Evolutionary conservation across 805 yeast species (phyloP).

Genomic region (Metschnikowia arizonensis): DNA sequence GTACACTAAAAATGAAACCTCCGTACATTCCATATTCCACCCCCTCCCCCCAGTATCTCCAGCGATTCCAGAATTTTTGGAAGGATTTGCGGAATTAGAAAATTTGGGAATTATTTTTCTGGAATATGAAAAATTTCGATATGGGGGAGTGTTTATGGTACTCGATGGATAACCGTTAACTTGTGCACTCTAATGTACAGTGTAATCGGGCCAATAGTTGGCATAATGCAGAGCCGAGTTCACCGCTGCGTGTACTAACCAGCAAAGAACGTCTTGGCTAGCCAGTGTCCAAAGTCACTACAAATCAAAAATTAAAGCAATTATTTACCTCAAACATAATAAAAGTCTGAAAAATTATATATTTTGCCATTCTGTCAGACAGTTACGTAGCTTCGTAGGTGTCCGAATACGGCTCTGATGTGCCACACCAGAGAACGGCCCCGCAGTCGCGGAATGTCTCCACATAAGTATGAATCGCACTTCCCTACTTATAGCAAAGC

Average conservation of each 20-base stretch:
- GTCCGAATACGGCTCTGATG: not conserved
- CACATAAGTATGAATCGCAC: not conserved
- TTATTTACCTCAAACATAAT: not conserved
- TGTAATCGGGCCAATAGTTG: constrained; percentile 3
- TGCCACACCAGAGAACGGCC: constrained; percentile 4
- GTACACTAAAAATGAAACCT: not conserved
- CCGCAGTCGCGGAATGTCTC: constrained; percentile 1
- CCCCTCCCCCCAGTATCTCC: too few species aligned
- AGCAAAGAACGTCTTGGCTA: not conserved
- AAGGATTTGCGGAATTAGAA: too few species aligned
- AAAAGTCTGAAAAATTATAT: not conserved
- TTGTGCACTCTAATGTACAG: not conserved
- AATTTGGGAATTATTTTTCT: too few species aligned
- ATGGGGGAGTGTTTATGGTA: not conserved
- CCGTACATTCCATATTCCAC: too few species aligned
- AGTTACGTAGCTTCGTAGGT: not conserved
- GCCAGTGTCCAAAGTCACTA: not conserved
- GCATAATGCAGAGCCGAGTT: not conserved
- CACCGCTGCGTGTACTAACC: not conserved
- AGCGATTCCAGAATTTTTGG: too few species aligned
- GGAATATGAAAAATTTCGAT: too few species aligned
- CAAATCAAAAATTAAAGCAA: not conserved
- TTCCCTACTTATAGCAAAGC: not conserved
- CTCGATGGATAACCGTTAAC: too few species aligned
- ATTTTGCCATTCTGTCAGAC: not conserved